Evolutionary conservation across 2,329 filamentous ascomycete species (phyloP).

Genomic region (Gaeumannomyces tritici): DNA sequence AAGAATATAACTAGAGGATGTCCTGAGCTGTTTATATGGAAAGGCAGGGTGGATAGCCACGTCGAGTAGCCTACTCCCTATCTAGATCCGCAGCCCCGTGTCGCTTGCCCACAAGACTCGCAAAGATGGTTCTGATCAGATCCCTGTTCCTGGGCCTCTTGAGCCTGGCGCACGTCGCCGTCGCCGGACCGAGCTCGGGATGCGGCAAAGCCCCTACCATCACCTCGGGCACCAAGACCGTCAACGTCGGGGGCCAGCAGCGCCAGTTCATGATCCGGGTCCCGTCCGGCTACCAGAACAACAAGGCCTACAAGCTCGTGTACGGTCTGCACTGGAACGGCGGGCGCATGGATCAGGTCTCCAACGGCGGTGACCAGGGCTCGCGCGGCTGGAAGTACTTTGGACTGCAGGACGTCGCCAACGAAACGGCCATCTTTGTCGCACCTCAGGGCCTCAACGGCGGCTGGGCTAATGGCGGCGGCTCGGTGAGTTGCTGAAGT

Average conservation of each 20-base stretch:
- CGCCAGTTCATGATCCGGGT: slow-evolving; percentile 2
- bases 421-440: slow-evolving; percentile 28
- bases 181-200: not conserved
- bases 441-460: slow-evolving; percentile 29
- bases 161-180: not conserved
- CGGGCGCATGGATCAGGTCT: slow-evolving; percentile 26
- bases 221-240: not conserved
- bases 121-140: not conserved
- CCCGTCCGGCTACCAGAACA: not conserved
- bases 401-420: slow-evolving; percentile 25
- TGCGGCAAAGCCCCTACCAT: not conserved
- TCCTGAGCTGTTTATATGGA: too few relatives aligned
- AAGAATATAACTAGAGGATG: not conserved
- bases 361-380: slow-evolving; percentile 14
- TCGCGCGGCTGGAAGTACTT: slow-evolving; percentile 24
- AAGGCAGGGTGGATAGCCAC: not conserved
- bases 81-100: not conserved
- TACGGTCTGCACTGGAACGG: slow-evolving; percentile 30
- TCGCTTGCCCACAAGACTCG: not conserved
- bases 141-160: not conserved
- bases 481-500: slow-evolving; percentile 13
- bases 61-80: not conserved
- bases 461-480: slow-evolving; percentile 31
- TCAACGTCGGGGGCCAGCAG: not conserved
- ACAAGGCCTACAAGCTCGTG: slow-evolving; percentile 18